These are phyloP conservation scores for Biancaea sappan DNA, from an alignment of 306 rosid genomes.

Conservation along the genomic window DNA sequence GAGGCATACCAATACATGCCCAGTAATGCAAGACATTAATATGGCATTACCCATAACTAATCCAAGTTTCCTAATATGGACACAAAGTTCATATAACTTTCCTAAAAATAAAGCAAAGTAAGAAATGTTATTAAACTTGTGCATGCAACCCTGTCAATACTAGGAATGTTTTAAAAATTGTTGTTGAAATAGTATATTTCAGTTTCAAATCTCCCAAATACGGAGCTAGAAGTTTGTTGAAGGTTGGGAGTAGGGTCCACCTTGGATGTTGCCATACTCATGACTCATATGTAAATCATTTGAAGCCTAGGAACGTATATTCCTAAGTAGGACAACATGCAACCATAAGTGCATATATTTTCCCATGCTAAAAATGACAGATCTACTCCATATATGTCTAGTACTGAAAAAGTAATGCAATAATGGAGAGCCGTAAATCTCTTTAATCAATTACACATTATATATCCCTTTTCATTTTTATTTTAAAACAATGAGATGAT, in stretches of 20 bases:
- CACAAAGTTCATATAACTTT: background rate
- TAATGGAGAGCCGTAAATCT: background rate
- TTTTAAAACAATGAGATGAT: background rate
- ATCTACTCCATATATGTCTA: conserved; percentile 14
- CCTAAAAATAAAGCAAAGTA: background rate
- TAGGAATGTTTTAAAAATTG: too few relatives aligned
- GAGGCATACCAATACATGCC: background rate
- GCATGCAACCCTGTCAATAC: too few relatives aligned
- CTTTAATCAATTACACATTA: background rate
- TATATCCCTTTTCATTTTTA: background rate
- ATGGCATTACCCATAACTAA: too few relatives aligned
- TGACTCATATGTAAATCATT: background rate
- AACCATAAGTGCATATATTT: conserved; percentile 1
- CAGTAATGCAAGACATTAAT: background rate
- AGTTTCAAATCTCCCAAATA: background rate
- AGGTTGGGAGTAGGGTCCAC: background rate
- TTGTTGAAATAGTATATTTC: too few relatives aligned
- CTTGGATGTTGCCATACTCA: background rate
- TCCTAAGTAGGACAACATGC: background rate
- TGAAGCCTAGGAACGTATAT: background rate
- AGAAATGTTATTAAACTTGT: too few relatives aligned
- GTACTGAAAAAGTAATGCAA: background rate
- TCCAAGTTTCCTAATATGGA: background rate
- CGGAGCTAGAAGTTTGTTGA: background rate
- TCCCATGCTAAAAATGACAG: conserved; percentile 3